Conservation (phyloP, 805 yeast species). For the Blastobotrys peoriensis region DNA sequence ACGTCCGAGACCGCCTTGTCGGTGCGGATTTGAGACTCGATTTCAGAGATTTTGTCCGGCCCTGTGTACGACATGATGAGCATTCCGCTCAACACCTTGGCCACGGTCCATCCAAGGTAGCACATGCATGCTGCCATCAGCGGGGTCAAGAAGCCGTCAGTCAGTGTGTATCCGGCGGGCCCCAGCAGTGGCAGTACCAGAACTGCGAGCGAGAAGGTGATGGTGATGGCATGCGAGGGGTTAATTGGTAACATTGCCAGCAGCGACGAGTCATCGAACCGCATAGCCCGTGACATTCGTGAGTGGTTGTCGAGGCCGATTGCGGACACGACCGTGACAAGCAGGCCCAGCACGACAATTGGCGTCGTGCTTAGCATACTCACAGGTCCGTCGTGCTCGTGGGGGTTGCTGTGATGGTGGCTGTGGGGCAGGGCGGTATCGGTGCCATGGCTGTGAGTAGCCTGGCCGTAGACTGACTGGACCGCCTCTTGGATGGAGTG, state of each 20-base stretch:
- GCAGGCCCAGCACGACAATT: constrained; percentile 24
- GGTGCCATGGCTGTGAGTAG: constrained; percentile 14
- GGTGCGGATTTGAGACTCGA: constrained; percentile 21
- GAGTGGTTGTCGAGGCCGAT: constrained; percentile 31
- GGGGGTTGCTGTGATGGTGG: constrained; percentile 9
- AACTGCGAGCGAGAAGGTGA: constrained; percentile 27
- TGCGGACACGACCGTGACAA: constrained; percentile 32
- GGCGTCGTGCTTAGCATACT: constrained; percentile 18
- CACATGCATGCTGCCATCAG: constrained; percentile 36
- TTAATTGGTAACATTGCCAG: constrained; percentile 21
- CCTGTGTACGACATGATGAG: constrained; percentile 39
- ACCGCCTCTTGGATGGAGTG: constrained; percentile 79
- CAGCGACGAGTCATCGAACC: constrained; percentile 14
- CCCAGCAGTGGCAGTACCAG: constrained; percentile 28
- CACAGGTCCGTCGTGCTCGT: constrained; percentile 9
- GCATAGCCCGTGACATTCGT: constrained; percentile 24
- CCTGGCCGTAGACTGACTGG: constrained; percentile 29
- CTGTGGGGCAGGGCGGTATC: constrained; percentile 7
- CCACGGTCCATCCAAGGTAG: constrained; percentile 35
- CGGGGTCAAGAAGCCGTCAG: constrained; percentile 34
- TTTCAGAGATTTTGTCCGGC: constrained; percentile 27
- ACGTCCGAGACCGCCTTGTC: constrained; percentile 28
- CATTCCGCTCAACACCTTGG: constrained; percentile 38
- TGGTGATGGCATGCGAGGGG: constrained; percentile 29
- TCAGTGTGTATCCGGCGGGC: constrained; percentile 17